Conservation (phyloP, 768 basidiomycete genomes). For the Peribolospora kevripleyi region DNA sequence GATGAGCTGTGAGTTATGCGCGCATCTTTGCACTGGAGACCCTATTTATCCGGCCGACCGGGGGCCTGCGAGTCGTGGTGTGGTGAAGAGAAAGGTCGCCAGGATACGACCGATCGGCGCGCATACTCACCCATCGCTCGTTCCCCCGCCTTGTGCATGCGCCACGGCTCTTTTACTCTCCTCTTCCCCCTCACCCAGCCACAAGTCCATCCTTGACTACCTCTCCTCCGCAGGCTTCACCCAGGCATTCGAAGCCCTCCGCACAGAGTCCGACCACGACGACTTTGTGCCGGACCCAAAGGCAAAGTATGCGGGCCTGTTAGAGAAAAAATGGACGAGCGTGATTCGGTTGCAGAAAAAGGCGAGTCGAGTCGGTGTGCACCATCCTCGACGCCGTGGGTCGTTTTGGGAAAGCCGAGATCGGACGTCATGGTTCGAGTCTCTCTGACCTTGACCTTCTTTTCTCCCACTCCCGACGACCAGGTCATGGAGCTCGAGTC, state of each 20-base stretch:
- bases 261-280: slow-evolving; percentile 12
- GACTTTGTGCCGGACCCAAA: slow-evolving; percentile 63
- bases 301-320: slow-evolving; percentile 56
- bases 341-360: slow-evolving; percentile 90
- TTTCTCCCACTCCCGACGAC: background rate
- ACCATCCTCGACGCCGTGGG: background rate
- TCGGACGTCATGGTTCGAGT: background rate
- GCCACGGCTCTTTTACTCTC: background rate
- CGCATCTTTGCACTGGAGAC: background rate
- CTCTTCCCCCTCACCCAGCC: slow-evolving; percentile 7
- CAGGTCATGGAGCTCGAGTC: slow-evolving; percentile 92
- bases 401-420: background rate
- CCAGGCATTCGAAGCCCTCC: slow-evolving; percentile 11
- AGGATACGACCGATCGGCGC: background rate
- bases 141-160: too few species aligned
- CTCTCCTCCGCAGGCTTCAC: slow-evolving; percentile 16
- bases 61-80: background rate
- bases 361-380: slow-evolving; percentile 23
- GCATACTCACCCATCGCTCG: too few species aligned
- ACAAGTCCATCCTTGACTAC: slow-evolving; percentile 22
- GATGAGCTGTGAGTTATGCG: slow-evolving; percentile 7
- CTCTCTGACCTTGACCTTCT: background rate
- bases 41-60: too few species aligned
- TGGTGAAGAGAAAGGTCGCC: too few species aligned
- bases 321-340: slow-evolving; percentile 97